Conservation (phyloP, 2,329 filamentous ascomycete genomes). For the Alternaria rosae region DNA sequence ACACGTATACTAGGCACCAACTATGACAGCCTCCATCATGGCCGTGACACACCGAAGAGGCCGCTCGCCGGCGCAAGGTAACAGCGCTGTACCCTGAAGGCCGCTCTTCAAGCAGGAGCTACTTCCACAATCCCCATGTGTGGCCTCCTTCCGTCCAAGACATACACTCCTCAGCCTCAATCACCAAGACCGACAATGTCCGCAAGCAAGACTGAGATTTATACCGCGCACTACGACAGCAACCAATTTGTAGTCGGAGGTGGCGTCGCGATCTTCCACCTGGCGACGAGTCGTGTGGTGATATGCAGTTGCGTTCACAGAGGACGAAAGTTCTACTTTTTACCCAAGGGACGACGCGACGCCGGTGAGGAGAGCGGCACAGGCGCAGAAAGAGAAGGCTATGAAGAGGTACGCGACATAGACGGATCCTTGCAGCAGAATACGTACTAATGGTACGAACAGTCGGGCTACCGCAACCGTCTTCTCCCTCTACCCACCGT, state of each 20-base stretch:
- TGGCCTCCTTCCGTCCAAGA: neutral
- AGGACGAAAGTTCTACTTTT: slow-evolving; percentile 53
- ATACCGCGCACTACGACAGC: slow-evolving; percentile 36
- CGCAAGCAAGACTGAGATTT: neutral
- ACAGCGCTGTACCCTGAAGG: neutral
- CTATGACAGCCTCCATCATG: slow-evolving; percentile 6
- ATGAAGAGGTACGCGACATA: slow-evolving; percentile 54
- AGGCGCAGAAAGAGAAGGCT: slow-evolving; percentile 59
- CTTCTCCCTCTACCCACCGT: slow-evolving; percentile 55
- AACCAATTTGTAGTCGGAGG: slow-evolving; percentile 41
- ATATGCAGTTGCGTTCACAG: slow-evolving; percentile 54
- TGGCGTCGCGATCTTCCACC: slow-evolving; percentile 61
- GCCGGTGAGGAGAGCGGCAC: slow-evolving; percentile 53
- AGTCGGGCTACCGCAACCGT: slow-evolving; percentile 57
- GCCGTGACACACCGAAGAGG: neutral
- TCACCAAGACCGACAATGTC: slow-evolving; percentile 14
- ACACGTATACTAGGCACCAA: slow-evolving; percentile 9
- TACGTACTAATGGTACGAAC: neutral
- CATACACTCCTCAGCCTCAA: neutral
- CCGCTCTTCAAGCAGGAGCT: neutral
- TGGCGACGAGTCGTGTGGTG: slow-evolving; percentile 56
- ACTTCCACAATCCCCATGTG: neutral
- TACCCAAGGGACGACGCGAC: slow-evolving; percentile 59
- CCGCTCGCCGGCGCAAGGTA: too few relatives aligned
- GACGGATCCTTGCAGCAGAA: neutral